Base-by-base conservation (phyloP, 78 protist genomes). In the Dictyostelium brefeldianum region DNA sequence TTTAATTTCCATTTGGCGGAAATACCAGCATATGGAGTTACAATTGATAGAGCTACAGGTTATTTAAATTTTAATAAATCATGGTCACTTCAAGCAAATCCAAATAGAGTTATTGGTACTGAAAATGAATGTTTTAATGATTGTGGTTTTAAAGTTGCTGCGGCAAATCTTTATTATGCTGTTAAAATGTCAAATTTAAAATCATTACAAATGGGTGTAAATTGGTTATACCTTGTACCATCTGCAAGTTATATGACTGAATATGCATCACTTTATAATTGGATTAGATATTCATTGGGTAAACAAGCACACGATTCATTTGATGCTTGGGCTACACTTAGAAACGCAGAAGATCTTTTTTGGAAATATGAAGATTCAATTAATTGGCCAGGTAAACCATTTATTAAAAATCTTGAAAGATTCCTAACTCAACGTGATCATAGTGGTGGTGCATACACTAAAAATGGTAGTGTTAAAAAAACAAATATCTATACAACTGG, bases 161-260 rank as follows among this genome's bases (percentile, higher is more conserved):
- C 70, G 0, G n/a, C 10, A 22, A 59, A 56, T 14, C 6, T 84
- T 8, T 71, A 29, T 27, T 84, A 84, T 57, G 91, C 91, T 12
- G 46, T 84, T 0, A 84, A 84, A 31, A 84, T 84, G 91, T 84
- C 91, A 5, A 84, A 84, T 73, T 27, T 84, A 4, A 84, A 84
- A 47, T 82, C 91, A 47, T 4, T 84, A 2, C 91, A 84, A 74
- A 84, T 84, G 91, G 82, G 82, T 73, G 91, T 84, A 9, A 84
- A 84, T 47, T 84, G 91, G 91, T 18, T 84, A 47, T 84, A 84
- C 27, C 22, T 84, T 0, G 91, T 84, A 0, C 29, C 36, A 22
- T 18, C 57, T 0, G 36, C 36, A 17, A 36, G 59, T 5, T 57
- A 80, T 8, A 50, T 43, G 22, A 31, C 43, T 18, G 31, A 22